Evolutionary conservation across 1,139 yeast species (phyloP), one percentile per base, ranked within the genome.

Genomic region (Taphrina communis): DNA sequence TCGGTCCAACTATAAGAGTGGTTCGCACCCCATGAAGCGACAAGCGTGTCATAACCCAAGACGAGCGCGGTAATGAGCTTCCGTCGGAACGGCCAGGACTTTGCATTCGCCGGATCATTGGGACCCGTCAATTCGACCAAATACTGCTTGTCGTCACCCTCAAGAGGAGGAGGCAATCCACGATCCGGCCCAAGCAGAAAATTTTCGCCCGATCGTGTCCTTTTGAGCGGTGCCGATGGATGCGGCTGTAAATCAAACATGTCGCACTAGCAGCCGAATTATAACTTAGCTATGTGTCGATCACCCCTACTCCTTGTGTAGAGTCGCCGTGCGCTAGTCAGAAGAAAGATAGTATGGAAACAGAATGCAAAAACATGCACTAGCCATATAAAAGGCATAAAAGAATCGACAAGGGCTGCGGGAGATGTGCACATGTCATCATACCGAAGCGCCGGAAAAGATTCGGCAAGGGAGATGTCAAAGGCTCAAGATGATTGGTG

Each of bases 21-120:
- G 19, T 46, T 17, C 53, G 21, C 21, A 57, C 90, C 89, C 79
- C 86, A 81, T 8, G 86, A 79, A 50, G 84, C 81, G 69, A 81
- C 76, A 66, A 84, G 78, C 50, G 86, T 82, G 71, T 80, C 76
- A 56, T 77, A 71, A 50, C 80, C 87, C 61, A 86, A 78, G 19
- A 81, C 71, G 82, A 44, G 42, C 2, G 44, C 41, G 8, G 65
- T 46, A n/a, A 35, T 19, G 39, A 59, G 42, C 65, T 44, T 59
- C 17, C 55, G 21, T 25, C 55, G 53, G 17, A 44, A 12, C 2
- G 65, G 53, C 60, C 60, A 56, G 7, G 60, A 56, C 41, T 56
- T 56, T 38, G 60, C 60, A 19, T 56, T 25, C 36, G 60, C 60
- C 17, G 50, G 50, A 41, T 56, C 60, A 1, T 41, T 17, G 2